Evolutionary conservation across 164 flowering plant species (phyloP), one percentile per base, ranked within the genome.

Genomic region (Umbilicus rupestris): DNA sequence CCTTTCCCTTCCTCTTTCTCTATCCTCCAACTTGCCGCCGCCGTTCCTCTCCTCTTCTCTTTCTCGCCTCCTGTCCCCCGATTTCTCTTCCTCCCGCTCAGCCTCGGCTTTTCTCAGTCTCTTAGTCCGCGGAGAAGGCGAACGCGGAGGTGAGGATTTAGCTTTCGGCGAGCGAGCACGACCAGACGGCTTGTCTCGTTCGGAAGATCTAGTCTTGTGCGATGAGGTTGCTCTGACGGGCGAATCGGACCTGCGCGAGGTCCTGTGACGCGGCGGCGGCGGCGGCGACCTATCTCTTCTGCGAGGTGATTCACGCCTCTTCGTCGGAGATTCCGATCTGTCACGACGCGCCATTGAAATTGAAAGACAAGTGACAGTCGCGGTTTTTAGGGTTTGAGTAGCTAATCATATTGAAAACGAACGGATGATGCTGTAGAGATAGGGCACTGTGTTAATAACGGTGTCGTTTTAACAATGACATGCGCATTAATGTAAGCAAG

Each of bases 261-360:
- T 76, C 73, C 74, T 73, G 45, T 68, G 83, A 5, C 79, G 73
- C 37, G 71, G 65, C 20, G 84, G 82, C 17, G 85, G 73, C 39
- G 70, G 63, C 26, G 84, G 82, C 24, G 84, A 80, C 31, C 78
- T 72, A 49, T 77, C 84, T 69, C 76, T 74, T 28, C 77, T 72
- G 37, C 73, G 81, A 45, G 80, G 71, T 64, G 87, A 74, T 33
- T 71, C 60, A 5, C 70, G 74, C 42, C 71, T 64, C 74, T 73
- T 74, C 3, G 52, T 71, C 1, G 84, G 83, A 63, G 87, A 81
- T 20, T 60, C 80, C 7, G 75, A 57, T 17, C 57, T 28, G 62
- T 47, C 60, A 26, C 58, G 44, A 16, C 76, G 76, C 46, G 74
- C 73, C 79, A 76, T 76, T 39, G 39, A 17, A 24, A 24, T 24